Evolutionary conservation across 2,329 filamentous ascomycete genomes (phyloP).

Genomic region (Hortaea sp.): DNA sequence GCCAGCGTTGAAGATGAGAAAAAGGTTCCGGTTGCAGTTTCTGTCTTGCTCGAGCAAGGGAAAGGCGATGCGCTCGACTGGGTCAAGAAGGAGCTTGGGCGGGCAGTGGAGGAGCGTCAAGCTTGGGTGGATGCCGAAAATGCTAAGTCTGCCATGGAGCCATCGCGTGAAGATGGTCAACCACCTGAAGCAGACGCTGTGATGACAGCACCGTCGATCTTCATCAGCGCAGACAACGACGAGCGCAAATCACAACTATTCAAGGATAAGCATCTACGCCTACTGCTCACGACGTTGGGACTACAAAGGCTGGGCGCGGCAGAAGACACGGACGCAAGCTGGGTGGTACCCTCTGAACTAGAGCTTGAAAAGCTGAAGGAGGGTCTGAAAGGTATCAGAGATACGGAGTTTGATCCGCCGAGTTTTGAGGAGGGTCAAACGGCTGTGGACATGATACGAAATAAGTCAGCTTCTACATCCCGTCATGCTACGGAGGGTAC

Average conservation of each 20-base stretch:
- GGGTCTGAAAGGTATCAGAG: slow-evolving; percentile 60
- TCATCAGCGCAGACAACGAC: slow-evolving; percentile 54
- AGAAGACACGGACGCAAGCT: slow-evolving; percentile 65
- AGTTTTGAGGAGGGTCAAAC: slow-evolving; percentile 64
- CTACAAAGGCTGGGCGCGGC: slow-evolving; percentile 56
- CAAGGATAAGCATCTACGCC: slow-evolving; percentile 77
- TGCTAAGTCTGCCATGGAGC: slow-evolving; percentile 28
- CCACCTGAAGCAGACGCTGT: slow-evolving; percentile 10
- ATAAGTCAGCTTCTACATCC: slow-evolving; percentile 48
- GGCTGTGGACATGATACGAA: slow-evolving; percentile 69
- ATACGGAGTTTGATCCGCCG: slow-evolving; percentile 68
- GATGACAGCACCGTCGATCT: slow-evolving; percentile 39
- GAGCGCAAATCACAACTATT: slow-evolving; percentile 65
- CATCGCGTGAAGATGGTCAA: slow-evolving; percentile 19
- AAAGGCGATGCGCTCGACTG: slow-evolving; percentile 68
- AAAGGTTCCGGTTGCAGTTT: slow-evolving; percentile 63
- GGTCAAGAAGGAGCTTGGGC: slow-evolving; percentile 62
- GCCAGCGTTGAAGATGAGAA: slow-evolving; percentile 57
- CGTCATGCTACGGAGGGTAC: slow-evolving; percentile 42
- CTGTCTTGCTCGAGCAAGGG: slow-evolving; percentile 68
- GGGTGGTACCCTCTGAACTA: slow-evolving; percentile 63
- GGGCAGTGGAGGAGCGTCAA: slow-evolving; percentile 61
- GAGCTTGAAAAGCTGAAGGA: slow-evolving; percentile 57
- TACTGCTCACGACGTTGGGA: slow-evolving; percentile 69
- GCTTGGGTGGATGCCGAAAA: slow-evolving; percentile 67